These are phyloP conservation scores for Arthrobotrys musiformis DNA, from an alignment of 2,329 filamentous ascomycete genomes.

Conservation along the genomic window DNA sequence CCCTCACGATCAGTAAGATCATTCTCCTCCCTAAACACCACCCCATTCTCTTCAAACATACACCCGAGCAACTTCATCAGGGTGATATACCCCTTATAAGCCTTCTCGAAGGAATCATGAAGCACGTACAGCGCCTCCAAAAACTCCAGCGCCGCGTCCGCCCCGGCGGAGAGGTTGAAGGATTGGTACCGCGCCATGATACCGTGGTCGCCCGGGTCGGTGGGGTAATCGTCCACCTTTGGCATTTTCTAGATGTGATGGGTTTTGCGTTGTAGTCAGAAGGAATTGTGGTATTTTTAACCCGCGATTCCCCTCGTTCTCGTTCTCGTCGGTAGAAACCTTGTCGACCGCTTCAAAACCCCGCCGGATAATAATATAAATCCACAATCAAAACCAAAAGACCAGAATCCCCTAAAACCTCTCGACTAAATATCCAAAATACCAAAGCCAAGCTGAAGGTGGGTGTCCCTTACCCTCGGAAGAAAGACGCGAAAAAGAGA, in stretches of 20 bases:
- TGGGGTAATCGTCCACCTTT: slow-evolving; percentile 29
- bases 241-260: background rate
- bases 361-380: too few species aligned
- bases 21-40: slow-evolving; percentile 23
- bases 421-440: background rate
- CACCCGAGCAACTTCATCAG: slow-evolving; percentile 28
- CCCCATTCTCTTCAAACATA: slow-evolving; percentile 26
- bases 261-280: too few species aligned
- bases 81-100: slow-evolving; percentile 32
- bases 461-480: background rate
- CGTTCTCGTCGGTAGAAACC: too few species aligned
- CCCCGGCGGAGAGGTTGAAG: slow-evolving; percentile 43
- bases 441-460: background rate
- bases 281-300: too few species aligned
- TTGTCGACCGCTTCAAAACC: too few species aligned
- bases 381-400: background rate
- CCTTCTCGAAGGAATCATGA: slow-evolving; percentile 27
- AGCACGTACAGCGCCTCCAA: slow-evolving; percentile 34
- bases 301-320: too few species aligned
- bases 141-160: slow-evolving; percentile 42
- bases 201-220: slow-evolving; percentile 32
- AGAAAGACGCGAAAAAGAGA: background rate
- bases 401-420: background rate
- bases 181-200: slow-evolving; percentile 48
- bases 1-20: slow-evolving; percentile 15